Conservation (phyloP, 2,329 filamentous ascomycete species). For the Fusarium sublunatum region DNA sequence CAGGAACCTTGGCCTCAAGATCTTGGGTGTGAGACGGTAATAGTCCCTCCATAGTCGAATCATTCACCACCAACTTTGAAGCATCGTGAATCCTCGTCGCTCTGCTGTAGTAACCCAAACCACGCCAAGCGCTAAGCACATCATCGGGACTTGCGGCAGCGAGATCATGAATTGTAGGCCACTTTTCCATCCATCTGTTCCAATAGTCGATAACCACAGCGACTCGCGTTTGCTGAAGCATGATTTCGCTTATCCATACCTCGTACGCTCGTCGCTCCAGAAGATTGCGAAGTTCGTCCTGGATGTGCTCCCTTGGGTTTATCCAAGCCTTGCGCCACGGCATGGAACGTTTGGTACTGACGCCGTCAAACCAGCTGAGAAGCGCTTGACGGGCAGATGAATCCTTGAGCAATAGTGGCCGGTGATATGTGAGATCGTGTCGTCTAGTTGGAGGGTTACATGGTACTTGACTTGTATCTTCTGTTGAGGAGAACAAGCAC, state of each 20-base stretch:
- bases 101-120: conserved; percentile 73
- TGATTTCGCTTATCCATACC: conserved; percentile 75
- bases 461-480: conserved; percentile 1
- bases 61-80: conserved; percentile 61
- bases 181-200: conserved; percentile 69
- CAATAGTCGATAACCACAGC: conserved; percentile 72
- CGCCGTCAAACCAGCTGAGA: conserved; percentile 64
- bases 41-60: conserved; percentile 57
- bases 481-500: conserved; percentile 28
- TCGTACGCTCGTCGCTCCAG: conserved; percentile 70
- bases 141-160: conserved; percentile 65
- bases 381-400: conserved; percentile 51
- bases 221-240: conserved; percentile 75
- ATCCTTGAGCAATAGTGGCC: conserved; percentile 60
- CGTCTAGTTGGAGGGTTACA: conserved; percentile 39
- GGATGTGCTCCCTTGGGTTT: conserved; percentile 51
- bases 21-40: conserved; percentile 60
- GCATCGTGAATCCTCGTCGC: conserved; percentile 70
- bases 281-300: conserved; percentile 53
- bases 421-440: conserved; percentile 61
- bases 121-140: conserved; percentile 69
- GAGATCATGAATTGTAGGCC: conserved; percentile 68
- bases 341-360: conserved; percentile 62
- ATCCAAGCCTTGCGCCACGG: conserved; percentile 70
- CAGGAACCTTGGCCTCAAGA: conserved; percentile 64